phyloP scores from a whole-genome alignment of 2,329 filamentous ascomycete species.

The Rutstroemia sp. region DNA sequence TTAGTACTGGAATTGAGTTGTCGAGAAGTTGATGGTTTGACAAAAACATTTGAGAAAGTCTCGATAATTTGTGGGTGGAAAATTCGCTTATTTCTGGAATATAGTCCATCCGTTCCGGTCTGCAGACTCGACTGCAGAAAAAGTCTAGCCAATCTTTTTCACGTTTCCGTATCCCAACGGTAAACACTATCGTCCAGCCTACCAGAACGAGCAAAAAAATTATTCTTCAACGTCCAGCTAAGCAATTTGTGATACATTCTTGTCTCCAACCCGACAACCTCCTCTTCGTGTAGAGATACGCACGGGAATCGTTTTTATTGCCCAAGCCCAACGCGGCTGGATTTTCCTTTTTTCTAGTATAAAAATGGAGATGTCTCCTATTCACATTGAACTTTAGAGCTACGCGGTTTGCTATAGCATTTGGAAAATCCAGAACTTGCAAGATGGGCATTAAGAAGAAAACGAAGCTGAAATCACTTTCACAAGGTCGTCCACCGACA shows the following conservation, averaged over 20 bases:
- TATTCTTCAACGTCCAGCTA: too few species aligned
- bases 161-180: not conserved
- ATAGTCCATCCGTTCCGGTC: not conserved
- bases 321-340: too few species aligned
- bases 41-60: not conserved
- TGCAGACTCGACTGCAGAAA: not conserved
- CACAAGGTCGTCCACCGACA: constrained; percentile 48
- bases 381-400: not conserved
- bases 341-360: too few species aligned
- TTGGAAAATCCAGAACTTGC: not conserved
- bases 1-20: constrained; percentile 16
- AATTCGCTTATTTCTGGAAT: constrained; percentile 1
- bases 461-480: constrained; percentile 39
- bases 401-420: not conserved
- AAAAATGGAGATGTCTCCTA: not conserved
- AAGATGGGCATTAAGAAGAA: constrained; percentile 40
- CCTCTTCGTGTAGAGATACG: too few species aligned
- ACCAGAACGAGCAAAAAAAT: too few species aligned
- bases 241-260: too few species aligned
- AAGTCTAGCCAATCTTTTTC: not conserved
- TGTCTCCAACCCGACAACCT: too few species aligned
- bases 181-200: not conserved
- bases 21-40: constrained; percentile 11
- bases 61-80: constrained; percentile 8
- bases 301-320: too few species aligned